Evolutionary conservation across 805 yeast genomes (phyloP).

Genomic region (Metschnikowia borealis): DNA sequence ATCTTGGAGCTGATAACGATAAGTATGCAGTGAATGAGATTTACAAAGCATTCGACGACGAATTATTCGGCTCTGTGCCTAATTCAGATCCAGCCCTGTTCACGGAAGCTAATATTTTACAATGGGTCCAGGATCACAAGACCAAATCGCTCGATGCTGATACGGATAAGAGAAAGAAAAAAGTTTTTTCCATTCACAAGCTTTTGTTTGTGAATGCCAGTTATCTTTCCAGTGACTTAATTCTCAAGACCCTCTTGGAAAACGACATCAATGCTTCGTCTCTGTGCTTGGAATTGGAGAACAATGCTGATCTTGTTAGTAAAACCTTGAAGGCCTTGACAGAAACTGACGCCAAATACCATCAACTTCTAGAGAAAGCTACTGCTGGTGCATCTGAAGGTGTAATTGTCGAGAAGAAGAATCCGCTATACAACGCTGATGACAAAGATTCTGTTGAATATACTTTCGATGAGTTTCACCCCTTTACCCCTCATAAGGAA

Average conservation of each 20-base stretch:
- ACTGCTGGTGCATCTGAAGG: constrained; percentile 44
- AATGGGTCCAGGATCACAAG: constrained; percentile 40
- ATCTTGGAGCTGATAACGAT: constrained; percentile 54
- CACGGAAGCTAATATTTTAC: constrained; percentile 26
- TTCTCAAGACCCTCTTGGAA: constrained; percentile 52
- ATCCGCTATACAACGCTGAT: constrained; percentile 44
- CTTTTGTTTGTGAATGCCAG: constrained; percentile 64
- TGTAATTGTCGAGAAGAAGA: constrained; percentile 58
- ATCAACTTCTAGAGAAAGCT: constrained; percentile 30
- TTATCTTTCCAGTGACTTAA: constrained; percentile 73
- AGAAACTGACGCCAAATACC: constrained; percentile 44
- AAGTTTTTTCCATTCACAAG: constrained; percentile 62
- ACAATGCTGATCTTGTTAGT: constrained; percentile 26
- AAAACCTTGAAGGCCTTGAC: constrained; percentile 40
- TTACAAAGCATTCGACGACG: constrained; percentile 58
- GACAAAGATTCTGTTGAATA: constrained; percentile 44
- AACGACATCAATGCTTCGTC: constrained; percentile 46
- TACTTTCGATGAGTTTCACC: constrained; percentile 65
- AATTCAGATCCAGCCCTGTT: constrained; percentile 17
- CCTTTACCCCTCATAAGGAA: constrained; percentile 50
- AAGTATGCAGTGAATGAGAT: constrained; percentile 71
- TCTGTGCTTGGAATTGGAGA: constrained; percentile 28
- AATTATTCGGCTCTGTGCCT: constrained; percentile 35
- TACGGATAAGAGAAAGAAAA: constrained; percentile 29
- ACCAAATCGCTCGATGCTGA: constrained; percentile 17